Evolutionary conservation across 2,329 filamentous ascomycete species (phyloP), one percentile per base, ranked within the genome.

Genomic region (Cladosporium sphaerospermum): DNA sequence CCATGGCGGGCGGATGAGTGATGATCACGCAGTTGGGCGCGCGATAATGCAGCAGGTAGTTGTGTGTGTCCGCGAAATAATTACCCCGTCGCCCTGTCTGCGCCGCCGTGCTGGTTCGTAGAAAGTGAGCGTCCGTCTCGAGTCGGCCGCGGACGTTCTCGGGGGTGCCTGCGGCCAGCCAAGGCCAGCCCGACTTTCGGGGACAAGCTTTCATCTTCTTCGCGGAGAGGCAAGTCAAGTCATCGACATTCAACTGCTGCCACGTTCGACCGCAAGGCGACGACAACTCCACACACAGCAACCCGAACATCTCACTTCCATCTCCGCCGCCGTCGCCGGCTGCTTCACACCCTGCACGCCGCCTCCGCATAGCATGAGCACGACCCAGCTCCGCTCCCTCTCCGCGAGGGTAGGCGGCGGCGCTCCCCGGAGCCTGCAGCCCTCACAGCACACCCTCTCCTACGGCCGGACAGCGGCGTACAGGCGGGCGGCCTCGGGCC

Each of bases 381-480:
- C 71, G 56, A 61, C 70, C 45, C 62, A 66, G 42, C 64, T 69
- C 56, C 68, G 63, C 64, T 66, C 67, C 59, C 62, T 74, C 55
- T 68, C 69, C 52, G 64, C 66, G 59, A 67, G 71, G 65, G 71
- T 71, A 63, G 67, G 70, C 68, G 61, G 62, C 60, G 48, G 40
- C 33, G 61, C 57, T 56, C 67, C 68, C 19, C 16, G 51, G 39
- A 41, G 43, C 44, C 46, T 54, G 45, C 45, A 45, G 58, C 63
- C 68, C 61, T 62, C 71, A 54, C 59, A 67, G 43, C 59, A 69
- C 45, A 61, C 68, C 53, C 65, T 64, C 59, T 68, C 69, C 55
- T 72, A 73, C 61, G 73, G 73, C 62, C 69, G 74, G 61, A 73
- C 75, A 33, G 71, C 73, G 47, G 69, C 74, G 52, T 75, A 76